Conservation (phyloP, 2,329 filamentous ascomycete species). For the Harringtonia aguacate region DNA sequence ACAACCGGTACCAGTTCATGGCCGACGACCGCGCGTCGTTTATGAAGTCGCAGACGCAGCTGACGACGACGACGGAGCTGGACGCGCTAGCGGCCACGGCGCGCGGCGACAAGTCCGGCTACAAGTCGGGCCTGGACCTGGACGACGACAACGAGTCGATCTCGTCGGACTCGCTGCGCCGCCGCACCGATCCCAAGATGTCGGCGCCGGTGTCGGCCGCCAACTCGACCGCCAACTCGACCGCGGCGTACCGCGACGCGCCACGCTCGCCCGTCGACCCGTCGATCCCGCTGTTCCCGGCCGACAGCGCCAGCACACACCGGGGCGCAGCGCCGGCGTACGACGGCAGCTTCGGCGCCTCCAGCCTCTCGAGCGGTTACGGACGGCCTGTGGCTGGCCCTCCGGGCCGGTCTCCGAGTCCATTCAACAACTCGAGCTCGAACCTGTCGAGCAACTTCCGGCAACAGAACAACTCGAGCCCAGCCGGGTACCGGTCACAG, state of each 20-base stretch:
- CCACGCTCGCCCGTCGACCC: conserved; percentile 38
- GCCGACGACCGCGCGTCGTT: conserved; percentile 80
- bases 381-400: background rate
- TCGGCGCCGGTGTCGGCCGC: conserved; percentile 14
- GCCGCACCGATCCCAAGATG: conserved; percentile 23
- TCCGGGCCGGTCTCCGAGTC: conserved; percentile 15
- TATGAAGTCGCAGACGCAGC: conserved; percentile 75
- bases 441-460: conserved; percentile 19
- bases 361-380: conserved; percentile 8
- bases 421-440: conserved; percentile 14
- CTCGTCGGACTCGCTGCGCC: conserved; percentile 45
- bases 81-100: conserved; percentile 76
- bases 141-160: conserved; percentile 64
- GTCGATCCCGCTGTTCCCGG: conserved; percentile 39
- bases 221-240: conserved; percentile 4
- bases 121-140: conserved; percentile 51
- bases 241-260: conserved; percentile 16
- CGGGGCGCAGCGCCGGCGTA: conserved; percentile 18
- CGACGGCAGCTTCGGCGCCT: conserved; percentile 8
- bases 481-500: conserved; percentile 13
- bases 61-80: conserved; percentile 61
- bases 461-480: conserved; percentile 28
- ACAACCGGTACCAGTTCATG: conserved; percentile 82
- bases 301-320: conserved; percentile 19
- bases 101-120: conserved; percentile 58